Evolutionary conservation across 768 basidiomycete species (phyloP), one percentile per base, ranked within the genome.

Genomic region (Paxillus involutus): DNA sequence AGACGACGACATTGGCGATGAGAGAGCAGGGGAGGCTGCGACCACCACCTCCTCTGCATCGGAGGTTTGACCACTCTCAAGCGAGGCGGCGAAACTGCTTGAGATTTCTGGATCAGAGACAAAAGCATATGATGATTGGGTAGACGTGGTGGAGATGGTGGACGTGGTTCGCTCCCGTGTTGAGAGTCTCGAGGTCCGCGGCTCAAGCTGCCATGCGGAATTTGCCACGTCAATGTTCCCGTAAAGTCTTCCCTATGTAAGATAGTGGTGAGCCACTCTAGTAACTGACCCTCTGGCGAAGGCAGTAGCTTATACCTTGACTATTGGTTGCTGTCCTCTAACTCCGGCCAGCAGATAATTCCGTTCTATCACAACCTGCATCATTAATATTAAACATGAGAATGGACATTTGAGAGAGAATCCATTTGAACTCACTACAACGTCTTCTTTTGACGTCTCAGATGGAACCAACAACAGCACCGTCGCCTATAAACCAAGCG

Each of bases 71-170:
- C 76, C 84, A 59, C 86, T 87, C 64, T 89, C 90, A 4, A 91
- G 77, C 29, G 89, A 91, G 6, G 88, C 89, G 1, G 88, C 88
- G 59, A 91, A 91, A 66, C 86, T 89, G 71, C 88, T 91, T 5
- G 89, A 89, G 48, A 91, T 86, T 59, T 92, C 90, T 2, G 83
- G 84, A 60, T 92, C 90, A n/a, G 90, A 91, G 9, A 92, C 77
- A 52, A 90, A 78, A 4, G 90, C 89, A 61, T 84, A 92, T 0
- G 90, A 92, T 17, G 90, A 92, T 29, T 83, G 88, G 0, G 88
- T 88, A 4, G 89, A 91, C 0, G 84, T 73, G 2, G 88, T 88
- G 9, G 89, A 91, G 6, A 85, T 74, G 13, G 86, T 84, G 13
- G 89, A 90, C 3, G 83, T 84, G 0, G 90, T 91, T 17, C 89